Percentiles rank a stretch among this genome's conserved stretches.
Evolutionary conservation across 2,329 filamentous ascomycete species (phyloP).

Genomic region (Fusarium sterilihyphosum): DNA sequence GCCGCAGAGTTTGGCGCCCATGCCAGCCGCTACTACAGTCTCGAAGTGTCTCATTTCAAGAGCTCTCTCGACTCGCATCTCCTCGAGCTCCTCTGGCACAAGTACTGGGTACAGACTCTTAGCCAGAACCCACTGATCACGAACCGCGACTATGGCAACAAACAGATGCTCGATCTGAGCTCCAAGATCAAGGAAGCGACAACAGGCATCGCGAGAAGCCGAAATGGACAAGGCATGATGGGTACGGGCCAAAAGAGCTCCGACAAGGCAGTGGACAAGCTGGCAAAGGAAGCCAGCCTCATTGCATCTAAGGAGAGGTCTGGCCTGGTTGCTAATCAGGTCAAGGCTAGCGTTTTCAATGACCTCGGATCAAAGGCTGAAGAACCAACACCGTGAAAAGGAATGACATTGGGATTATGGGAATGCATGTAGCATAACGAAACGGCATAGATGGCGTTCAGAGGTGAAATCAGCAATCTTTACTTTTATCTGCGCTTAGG

Average conservation of each 20-base stretch:
- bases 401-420: conserved; percentile 25
- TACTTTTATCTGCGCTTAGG: neutral
- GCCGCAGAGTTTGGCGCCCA: conserved; percentile 96
- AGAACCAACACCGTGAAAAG: conserved; percentile 24
- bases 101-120: conserved; percentile 98
- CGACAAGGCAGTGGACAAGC: conserved; percentile 65
- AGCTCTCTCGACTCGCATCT: conserved; percentile 88
- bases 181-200: conserved; percentile 80
- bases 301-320: conserved; percentile 70
- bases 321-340: conserved; percentile 69
- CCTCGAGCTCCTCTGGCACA: conserved; percentile 93
- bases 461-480: conserved; percentile 34
- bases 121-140: conserved; percentile 90
- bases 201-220: conserved; percentile 39
- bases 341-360: conserved; percentile 72
- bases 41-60: conserved; percentile 95
- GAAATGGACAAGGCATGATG: conserved; percentile 42
- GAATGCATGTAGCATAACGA: conserved; percentile 34
- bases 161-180: conserved; percentile 89
- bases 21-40: conserved; percentile 86
- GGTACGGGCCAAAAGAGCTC: conserved; percentile 34
- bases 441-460: conserved; percentile 45
- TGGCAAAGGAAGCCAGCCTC: conserved; percentile 68
- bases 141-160: conserved; percentile 91
- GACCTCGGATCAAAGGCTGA: conserved; percentile 45